Percentiles rank a stretch among this genome's conserved stretches.
phyloP scores from a whole-genome alignment of 176 grass and related monocot species.

The Phoenix dactylifera region DNA sequence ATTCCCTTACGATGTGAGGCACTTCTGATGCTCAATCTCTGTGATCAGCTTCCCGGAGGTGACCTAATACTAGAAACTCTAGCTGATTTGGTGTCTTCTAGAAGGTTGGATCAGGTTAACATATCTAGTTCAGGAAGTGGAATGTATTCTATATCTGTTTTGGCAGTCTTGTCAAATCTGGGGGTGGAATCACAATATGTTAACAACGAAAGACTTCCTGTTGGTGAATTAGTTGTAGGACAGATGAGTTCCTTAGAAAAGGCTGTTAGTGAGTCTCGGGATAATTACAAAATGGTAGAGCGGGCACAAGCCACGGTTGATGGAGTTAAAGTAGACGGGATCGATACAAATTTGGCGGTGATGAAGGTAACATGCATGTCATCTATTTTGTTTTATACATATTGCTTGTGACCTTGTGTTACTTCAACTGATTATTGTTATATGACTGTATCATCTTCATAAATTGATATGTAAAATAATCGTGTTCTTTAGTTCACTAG shows the following conservation, averaged over 20 bases:
- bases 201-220: constrained; percentile 51
- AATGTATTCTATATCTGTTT: constrained; percentile 57
- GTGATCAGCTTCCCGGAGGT: constrained; percentile 93
- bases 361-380: constrained; percentile 60
- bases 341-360: constrained; percentile 88
- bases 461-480: no score
- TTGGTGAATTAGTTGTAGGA: constrained; percentile 88
- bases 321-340: constrained; percentile 94
- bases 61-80: constrained; percentile 90
- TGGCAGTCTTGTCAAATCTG: constrained; percentile 69
- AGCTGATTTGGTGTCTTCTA: constrained; percentile 37
- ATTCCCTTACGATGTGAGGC: constrained; percentile 37
- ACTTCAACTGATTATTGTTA: no score
- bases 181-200: constrained; percentile 48
- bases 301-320: constrained; percentile 72
- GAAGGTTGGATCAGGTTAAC: constrained; percentile 33
- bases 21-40: constrained; percentile 88
- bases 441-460: no score
- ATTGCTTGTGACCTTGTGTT: no score
- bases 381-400: background rate
- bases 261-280: constrained; percentile 61
- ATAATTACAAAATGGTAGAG: constrained; percentile 88
- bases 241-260: constrained; percentile 78
- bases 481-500: no score
- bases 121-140: constrained; percentile 33